Percentiles rank a stretch among this genome's conserved stretches.
Evolutionary conservation across 164 flowering plant genomes (phyloP).

Genomic region (Macadamia tetraphylla): DNA sequence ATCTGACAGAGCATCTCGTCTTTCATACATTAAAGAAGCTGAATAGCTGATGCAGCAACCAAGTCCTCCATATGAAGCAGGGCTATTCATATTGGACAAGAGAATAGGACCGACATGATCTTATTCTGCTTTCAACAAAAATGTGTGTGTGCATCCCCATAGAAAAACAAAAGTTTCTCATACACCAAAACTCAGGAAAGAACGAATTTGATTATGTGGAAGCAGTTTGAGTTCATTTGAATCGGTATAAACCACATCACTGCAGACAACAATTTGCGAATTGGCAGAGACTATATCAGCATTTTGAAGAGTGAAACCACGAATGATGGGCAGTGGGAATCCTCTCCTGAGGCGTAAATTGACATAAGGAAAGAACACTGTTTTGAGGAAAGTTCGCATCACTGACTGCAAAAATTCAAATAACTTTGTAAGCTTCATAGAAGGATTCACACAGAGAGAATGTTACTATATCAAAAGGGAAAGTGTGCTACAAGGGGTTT

Average conservation of each 20-base stretch:
- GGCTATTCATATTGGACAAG: too few species aligned
- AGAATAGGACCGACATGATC: too few species aligned
- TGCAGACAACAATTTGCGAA: constrained; percentile 52
- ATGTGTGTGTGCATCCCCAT: too few species aligned
- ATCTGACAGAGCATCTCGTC: too few species aligned
- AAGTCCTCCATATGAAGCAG: too few species aligned
- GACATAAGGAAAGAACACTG: constrained; percentile 59
- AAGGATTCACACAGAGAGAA: background rate
- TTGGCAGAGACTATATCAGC: constrained; percentile 34
- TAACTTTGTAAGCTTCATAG: background rate
- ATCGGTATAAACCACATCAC: constrained; percentile 41
- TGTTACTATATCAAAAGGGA: background rate
- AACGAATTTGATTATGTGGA: background rate
- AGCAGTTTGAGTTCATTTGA: background rate
- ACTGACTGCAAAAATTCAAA: constrained; percentile 49
- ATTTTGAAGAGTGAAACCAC: constrained; percentile 63
- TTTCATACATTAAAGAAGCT: too few species aligned
- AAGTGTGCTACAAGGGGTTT: background rate
- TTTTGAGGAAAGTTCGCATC: constrained; percentile 57
- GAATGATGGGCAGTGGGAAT: constrained; percentile 66
- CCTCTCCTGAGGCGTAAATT: constrained; percentile 65
- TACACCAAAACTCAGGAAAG: too few species aligned
- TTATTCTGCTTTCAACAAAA: too few species aligned
- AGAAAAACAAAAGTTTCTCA: too few species aligned
- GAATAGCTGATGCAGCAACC: too few species aligned